Percentiles rank a stretch among this genome's conserved stretches.
Conservation (phyloP, 257 asterid genomes). For the Primulina tabacum region DNA sequence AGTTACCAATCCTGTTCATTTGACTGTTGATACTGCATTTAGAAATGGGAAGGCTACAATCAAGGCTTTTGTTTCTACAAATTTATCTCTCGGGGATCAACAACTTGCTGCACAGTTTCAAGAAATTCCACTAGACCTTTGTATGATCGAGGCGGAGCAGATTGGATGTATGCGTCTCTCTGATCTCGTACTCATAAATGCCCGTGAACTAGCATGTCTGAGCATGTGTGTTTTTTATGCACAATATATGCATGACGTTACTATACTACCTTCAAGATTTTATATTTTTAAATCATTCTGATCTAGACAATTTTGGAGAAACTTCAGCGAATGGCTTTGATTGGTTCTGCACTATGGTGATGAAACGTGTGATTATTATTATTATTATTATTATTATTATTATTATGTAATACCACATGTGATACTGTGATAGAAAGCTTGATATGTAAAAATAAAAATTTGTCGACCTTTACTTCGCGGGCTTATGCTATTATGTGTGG, state of each 20-base stretch:
- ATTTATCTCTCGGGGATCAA: constrained; percentile 80
- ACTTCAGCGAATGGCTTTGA: background rate
- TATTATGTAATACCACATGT: no score
- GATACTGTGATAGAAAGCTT: no score
- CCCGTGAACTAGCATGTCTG: background rate
- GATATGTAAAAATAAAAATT: no score
- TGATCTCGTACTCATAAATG: background rate
- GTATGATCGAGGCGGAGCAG: constrained; percentile 89
- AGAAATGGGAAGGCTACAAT: constrained; percentile 51
- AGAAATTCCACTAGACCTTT: constrained; percentile 80
- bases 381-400: no score
- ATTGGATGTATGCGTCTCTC: constrained; percentile 71
- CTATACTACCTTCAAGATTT: background rate
- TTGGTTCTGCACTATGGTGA: background rate
- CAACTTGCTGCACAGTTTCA: constrained; percentile 93
- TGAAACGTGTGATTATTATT: no score
- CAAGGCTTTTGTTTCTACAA: constrained; percentile 56
- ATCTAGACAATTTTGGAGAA: background rate
- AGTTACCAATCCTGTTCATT: constrained; percentile 69
- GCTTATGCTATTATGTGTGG: background rate
- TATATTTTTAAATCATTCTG: background rate
- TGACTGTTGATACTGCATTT: constrained; percentile 78
- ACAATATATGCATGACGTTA: background rate
- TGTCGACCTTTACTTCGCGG: background rate
- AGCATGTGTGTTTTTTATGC: background rate